These are phyloP conservation scores for Harringtonia lauricola DNA, from an alignment of 2,329 filamentous ascomycete species.

Conservation along the genomic window DNA sequence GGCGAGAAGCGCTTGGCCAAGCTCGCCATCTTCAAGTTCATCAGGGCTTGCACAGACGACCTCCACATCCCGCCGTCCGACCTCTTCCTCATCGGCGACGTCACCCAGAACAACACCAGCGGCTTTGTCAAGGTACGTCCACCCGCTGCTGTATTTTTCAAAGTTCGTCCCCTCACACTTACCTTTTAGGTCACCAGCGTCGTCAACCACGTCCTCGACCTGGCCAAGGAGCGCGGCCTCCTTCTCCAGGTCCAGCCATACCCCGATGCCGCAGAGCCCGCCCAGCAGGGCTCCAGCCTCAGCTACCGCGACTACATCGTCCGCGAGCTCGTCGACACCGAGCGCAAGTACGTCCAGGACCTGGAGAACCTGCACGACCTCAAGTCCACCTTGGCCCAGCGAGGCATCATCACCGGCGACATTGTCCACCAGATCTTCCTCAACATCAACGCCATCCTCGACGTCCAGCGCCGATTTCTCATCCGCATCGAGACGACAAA, in stretches of 20 bases:
- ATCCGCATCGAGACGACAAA: constrained; percentile 96
- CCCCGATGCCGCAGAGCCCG: constrained; percentile 39
- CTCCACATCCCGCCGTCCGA: constrained; percentile 69
- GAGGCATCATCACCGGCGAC: constrained; percentile 79
- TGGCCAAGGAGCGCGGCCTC: constrained; percentile 67
- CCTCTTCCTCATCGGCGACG: constrained; percentile 83
- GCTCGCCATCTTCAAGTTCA: constrained; percentile 82
- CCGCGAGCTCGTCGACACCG: constrained; percentile 83
- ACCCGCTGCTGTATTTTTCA: background rate
- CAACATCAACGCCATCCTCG: constrained; percentile 87
- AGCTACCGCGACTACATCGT: constrained; percentile 77
- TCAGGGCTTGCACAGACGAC: constrained; percentile 78
- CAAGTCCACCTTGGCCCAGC: constrained; percentile 82
- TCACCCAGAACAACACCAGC: constrained; percentile 89
- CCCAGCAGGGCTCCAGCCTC: constrained; percentile 53
- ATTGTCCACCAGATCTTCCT: constrained; percentile 90
- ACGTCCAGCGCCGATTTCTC: constrained; percentile 89
- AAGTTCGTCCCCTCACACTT: background rate
- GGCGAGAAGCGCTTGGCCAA: constrained; percentile 76
- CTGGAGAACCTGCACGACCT: constrained; percentile 86
- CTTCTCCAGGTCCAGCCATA: constrained; percentile 52
- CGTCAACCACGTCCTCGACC: constrained; percentile 83
- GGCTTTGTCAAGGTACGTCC: constrained; percentile 80
- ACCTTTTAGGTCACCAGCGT: constrained; percentile 61
- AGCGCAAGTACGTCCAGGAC: constrained; percentile 96